Evolutionary conservation across 108 stramenopile genomes (phyloP).

Genomic region (Skeletonema tropicum): DNA sequence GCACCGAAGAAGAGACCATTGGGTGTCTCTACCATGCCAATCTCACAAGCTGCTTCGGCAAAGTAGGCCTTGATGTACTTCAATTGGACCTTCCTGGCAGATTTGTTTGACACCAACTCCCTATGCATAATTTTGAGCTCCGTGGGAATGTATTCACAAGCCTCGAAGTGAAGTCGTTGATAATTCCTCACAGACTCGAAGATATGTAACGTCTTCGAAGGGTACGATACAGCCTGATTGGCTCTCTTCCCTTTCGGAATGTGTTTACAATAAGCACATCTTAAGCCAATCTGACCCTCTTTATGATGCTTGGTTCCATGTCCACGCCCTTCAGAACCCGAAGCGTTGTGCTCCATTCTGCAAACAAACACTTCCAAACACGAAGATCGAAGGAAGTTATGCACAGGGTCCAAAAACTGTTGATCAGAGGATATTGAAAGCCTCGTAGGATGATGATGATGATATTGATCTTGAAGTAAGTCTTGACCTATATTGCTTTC

Average conservation of each 20-base stretch:
- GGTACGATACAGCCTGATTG: constrained; percentile 2
- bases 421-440: constrained; percentile 3
- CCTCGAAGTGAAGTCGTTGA: background rate
- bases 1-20: constrained; percentile 21
- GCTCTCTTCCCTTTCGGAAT: background rate
- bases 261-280: background rate
- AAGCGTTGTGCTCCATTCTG: background rate
- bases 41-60: constrained; percentile 18
- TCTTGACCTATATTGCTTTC: no score
- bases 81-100: background rate
- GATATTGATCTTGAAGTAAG: no score
- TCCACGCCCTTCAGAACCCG: background rate
- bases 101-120: background rate
- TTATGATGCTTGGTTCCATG: background rate
- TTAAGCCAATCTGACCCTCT: background rate
- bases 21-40: constrained; percentile 21
- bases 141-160: background rate
- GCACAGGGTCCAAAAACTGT: constrained; percentile 12
- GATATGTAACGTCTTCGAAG: background rate
- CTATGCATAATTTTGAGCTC: background rate
- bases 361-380: constrained; percentile 11
- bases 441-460: background rate
- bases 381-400: constrained; percentile 12
- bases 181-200: constrained; percentile 1
- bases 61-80: constrained; percentile 16